A percentile compares a stretch with the other conserved stretches of the same genome.
Evolutionary conservation across 768 basidiomycete species (phyloP).

Genomic region (Leccinum barrowsii): DNA sequence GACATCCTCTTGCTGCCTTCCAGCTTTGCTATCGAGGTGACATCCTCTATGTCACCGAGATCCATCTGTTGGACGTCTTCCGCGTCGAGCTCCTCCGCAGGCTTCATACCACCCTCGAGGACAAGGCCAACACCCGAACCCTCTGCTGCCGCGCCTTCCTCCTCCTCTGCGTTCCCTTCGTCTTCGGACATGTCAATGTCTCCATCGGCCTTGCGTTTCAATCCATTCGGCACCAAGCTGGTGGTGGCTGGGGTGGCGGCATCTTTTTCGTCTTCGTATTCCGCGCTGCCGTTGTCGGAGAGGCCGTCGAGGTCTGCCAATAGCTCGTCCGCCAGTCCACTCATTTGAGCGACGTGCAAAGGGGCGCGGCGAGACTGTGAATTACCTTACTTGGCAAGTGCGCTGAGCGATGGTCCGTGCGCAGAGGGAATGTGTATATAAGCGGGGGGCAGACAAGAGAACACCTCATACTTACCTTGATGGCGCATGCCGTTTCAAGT

Average conservation of each 20-base stretch:
- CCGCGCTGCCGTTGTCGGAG: conserved; percentile 59
- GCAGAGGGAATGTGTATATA: conserved; percentile 28
- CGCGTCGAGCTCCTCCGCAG: conserved; percentile 92
- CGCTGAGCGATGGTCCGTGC: conserved; percentile 25
- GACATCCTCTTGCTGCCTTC: conserved; percentile 83
- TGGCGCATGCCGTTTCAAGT: conserved; percentile 55
- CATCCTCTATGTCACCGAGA: conserved; percentile 78
- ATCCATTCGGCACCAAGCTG: conserved; percentile 24
- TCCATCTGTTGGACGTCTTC: conserved; percentile 97
- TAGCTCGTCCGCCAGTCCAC: conserved; percentile 86
- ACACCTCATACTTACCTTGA: conserved; percentile 59
- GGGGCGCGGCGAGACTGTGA: background rate
- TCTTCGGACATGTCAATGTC: conserved; percentile 57
- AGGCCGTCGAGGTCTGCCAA: conserved; percentile 88
- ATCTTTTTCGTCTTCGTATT: conserved; percentile 42
- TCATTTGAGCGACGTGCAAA: conserved; percentile 44
- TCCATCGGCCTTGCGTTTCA: conserved; percentile 63
- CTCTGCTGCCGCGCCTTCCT: conserved; percentile 36
- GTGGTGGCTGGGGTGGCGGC: conserved; percentile 22
- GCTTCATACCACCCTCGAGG: conserved; percentile 82
- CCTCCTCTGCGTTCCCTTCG: conserved; percentile 41
- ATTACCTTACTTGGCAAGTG: conserved; percentile 11
- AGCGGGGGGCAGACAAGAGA: background rate
- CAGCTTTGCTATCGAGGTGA: conserved; percentile 83
- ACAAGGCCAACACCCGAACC: conserved; percentile 56